A percentile compares a stretch with the other conserved stretches of the same genome.
Evolutionary conservation across 202 grass and related monocot species (phyloP).

Genomic region (Panicum hallii): DNA sequence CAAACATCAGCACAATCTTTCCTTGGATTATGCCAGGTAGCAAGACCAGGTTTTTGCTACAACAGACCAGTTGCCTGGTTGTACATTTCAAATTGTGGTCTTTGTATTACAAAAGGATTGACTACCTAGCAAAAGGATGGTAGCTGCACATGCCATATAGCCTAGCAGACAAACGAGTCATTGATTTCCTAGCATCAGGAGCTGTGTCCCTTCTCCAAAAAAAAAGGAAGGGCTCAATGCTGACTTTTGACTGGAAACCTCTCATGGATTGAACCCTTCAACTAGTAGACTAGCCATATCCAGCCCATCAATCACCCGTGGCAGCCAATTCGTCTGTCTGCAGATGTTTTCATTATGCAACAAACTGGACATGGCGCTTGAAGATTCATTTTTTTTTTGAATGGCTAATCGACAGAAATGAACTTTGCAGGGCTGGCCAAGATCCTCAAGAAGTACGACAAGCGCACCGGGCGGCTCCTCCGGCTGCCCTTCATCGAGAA

Average conservation of each 20-base stretch:
- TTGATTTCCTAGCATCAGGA: background rate
- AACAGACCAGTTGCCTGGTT: background rate
- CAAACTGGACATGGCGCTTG: background rate
- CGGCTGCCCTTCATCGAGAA: slow-evolving; percentile 74
- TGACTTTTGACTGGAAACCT: background rate
- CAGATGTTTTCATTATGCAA: background rate
- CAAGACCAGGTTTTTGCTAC: background rate
- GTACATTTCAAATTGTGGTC: background rate
- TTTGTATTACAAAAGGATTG: background rate
- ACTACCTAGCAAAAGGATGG: background rate
- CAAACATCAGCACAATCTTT: background rate
- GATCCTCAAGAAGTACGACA: slow-evolving; percentile 92
- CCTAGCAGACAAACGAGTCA: background rate
- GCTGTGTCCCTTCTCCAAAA: background rate
- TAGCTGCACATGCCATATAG: background rate
- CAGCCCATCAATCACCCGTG: background rate
- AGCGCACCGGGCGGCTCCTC: slow-evolving; percentile 59
- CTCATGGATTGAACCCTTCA: background rate
- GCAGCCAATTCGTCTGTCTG: background rate
- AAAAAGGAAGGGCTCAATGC: background rate
- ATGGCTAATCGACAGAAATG: background rate
- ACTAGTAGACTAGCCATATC: background rate
- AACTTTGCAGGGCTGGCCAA: slow-evolving; percentile 66
- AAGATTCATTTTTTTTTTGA: background rate
- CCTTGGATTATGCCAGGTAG: background rate